Percentiles rank a stretch among this genome's conserved stretches.
Evolutionary conservation across 208 protist species (phyloP).

Genomic region (Trypanosoma conorhini): DNA sequence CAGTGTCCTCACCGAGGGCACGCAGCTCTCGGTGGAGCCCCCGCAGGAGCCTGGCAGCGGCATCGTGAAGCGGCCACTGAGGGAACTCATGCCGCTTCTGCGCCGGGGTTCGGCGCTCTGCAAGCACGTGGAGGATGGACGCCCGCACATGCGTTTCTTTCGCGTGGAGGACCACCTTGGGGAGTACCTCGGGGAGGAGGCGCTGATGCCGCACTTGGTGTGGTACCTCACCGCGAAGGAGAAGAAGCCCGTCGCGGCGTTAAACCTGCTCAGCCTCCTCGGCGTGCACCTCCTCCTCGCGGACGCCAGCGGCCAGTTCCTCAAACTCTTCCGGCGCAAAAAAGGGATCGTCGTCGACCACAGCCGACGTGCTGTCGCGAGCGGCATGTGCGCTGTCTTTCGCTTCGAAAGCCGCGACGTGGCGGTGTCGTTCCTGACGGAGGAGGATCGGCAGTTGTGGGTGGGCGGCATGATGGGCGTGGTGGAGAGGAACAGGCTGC

Average conservation of each 20-base stretch:
- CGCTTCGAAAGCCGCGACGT: constrained; percentile 50
- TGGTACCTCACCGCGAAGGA: constrained; percentile 33
- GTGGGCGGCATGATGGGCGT: constrained; percentile 69
- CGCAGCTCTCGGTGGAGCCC: neutral
- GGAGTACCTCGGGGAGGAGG: constrained; percentile 31
- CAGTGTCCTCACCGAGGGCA: constrained; percentile 10
- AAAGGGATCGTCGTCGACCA: constrained; percentile 42
- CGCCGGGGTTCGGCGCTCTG: constrained; percentile 40
- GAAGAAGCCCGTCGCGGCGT: constrained; percentile 23
- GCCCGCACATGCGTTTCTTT: constrained; percentile 66
- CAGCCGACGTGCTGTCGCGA: constrained; percentile 28
- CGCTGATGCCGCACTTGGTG: constrained; percentile 68
- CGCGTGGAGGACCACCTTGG: constrained; percentile 55
- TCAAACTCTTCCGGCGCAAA: constrained; percentile 27
- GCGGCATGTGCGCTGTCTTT: constrained; percentile 58
- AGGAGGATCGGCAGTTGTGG: constrained; percentile 66
- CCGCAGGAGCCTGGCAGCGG: constrained; percentile 29
- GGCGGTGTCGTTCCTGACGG: constrained; percentile 56
- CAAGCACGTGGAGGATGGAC: constrained; percentile 42
- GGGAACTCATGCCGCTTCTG: constrained; percentile 56
- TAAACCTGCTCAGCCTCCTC: constrained; percentile 47
- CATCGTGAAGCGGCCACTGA: constrained; percentile 48
- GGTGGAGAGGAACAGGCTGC: constrained; percentile 58
- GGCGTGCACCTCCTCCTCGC: constrained; percentile 44
- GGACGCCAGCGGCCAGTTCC: constrained; percentile 7